Base-by-base conservation (phyloP, 78 protist species). In the Monocercomonoides exilis region DNA sequence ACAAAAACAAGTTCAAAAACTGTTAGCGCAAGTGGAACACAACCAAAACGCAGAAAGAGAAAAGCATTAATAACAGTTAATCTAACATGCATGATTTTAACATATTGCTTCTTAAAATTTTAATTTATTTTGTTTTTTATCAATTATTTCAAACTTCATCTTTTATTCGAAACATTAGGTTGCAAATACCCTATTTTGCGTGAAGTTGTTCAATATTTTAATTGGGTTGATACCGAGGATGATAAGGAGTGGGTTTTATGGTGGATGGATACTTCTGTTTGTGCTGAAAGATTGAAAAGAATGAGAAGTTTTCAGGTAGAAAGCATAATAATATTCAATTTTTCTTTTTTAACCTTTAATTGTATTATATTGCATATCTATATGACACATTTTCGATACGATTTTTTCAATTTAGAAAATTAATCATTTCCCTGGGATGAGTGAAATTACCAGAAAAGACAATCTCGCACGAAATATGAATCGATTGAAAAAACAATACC, bases 401-500 rank as follows among this genome's bases (percentile, higher is more conserved):
- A 38, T 79, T 21, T 6, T 5, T 38, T 6, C 42, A 21, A 38
- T 41, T 79, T 90, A 91, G 86, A 3, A 80, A 0, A 34, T 84
- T 44, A 91, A 91, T 46, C 93, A 91, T 82, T 87, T 91, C 86
- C 88, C 90, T 3, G 89, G 89, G 1, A 91, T 87, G 91, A 2
- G 45, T 84, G 89, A 90, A 84, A 87, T 90, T 46, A 64, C 90
- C 32, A 70, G 90, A 43, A 90, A 90, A 82, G 92, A 87, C 45
- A 44, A 63, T n/a, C 92, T 90, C 36, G 89, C 90, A 0, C 41
- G 82, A 29, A 90, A 90, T 42, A 42, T 90, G 64, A 90, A 77
- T 64, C 85, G 87, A 4, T 54, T 90, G 88, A 0, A 0, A 21
- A 6, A 41, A 2, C 35, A 2, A 43, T 87, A 43, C 38, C 86